Base-by-base conservation (phyloP, 768 basidiomycete genomes). In the Cubamyces sp. region DNA sequence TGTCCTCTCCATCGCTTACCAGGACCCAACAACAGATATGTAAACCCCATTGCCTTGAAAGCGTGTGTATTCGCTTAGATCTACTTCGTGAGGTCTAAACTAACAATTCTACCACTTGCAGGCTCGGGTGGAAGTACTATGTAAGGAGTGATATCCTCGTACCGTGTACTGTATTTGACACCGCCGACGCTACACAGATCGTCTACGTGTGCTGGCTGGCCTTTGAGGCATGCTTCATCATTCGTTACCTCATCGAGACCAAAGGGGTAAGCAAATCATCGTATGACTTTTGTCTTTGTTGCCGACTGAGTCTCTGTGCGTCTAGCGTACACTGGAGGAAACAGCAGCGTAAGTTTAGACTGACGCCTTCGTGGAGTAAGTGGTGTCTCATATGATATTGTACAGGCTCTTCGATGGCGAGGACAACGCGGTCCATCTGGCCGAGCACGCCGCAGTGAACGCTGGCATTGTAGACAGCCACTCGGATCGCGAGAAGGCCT, bases 41-140 rank as follows among this genome's bases (percentile, higher is more conserved):
- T 78, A 62, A 81, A 80, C 70, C 79, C 79, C 4, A 75, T 81
- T 51, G 79, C 79, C 16, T 69, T 79, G 19, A 62, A 62, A 11
- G 62, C 58, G 64, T 65, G n/a, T 25, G 63, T 64, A 3, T 40
- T 16, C 8, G 9, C 5, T 16, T 19, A 19, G n/a, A 11, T 16
- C 47, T 23, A 19, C 23, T 14, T 14, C n/a, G 14, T 48, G n/a
- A 47, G 52, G 30, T 46, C 23, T 23, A 14, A 42, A n/a, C 30
- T 45, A 11, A 28, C 25, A 62, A 25, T 34, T 19, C n/a, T 39
- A n/a, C 18, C 12, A 30, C 21, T 18, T 5, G 0, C 1, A 64
- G 63, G 9, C 65, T 83, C 49, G 74, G 72, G 25, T 83, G 81
- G 81, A 80, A 80, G 66, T 82, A 79, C 73, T 80, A 80, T 63